Percentiles rank a stretch among this genome's conserved stretches.
Conservation (phyloP, 441 rosid species). For the Bocquillonia castaneifolia region DNA sequence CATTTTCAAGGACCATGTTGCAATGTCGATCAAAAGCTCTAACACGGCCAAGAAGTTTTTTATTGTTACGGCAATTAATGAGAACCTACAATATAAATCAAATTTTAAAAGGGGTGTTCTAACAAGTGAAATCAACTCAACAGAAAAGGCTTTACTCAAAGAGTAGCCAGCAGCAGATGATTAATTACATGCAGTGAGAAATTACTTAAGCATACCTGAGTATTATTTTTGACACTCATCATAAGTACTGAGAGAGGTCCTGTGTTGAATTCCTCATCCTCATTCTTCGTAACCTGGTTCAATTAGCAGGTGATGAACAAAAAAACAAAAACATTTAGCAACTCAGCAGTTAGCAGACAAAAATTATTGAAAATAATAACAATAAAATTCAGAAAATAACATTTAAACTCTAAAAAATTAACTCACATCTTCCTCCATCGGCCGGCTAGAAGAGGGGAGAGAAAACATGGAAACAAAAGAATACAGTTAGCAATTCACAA, state of each 20-base stretch:
- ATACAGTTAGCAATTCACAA: neutral
- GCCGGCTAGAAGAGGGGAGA: constrained; percentile 36
- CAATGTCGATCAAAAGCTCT: constrained; percentile 94
- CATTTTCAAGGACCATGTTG: constrained; percentile 97
- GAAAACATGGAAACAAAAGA: neutral
- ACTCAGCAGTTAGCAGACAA: neutral
- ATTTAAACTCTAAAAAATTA: neutral
- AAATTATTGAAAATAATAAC: neutral
- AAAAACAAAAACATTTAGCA: neutral
- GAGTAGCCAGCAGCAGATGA: neutral
- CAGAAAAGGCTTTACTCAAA: neutral
- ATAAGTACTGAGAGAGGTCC: constrained; percentile 91
- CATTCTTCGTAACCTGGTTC: constrained; percentile 44
- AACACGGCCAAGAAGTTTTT: constrained; percentile 91
- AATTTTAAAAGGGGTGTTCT: neutral
- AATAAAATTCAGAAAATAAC: neutral
- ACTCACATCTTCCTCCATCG: constrained; percentile 75
- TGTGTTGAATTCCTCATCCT: constrained; percentile 88
- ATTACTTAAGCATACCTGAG: constrained; percentile 44
- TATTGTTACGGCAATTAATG: constrained; percentile 92
- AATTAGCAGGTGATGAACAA: neutral
- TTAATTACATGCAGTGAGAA: neutral
- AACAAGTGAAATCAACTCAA: neutral
- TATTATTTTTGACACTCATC: constrained; percentile 93
- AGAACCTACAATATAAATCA: constrained; percentile 44